Conservation (phyloP, 1,139 yeast genomes). For the Sugiyamaella pinicola region DNA sequence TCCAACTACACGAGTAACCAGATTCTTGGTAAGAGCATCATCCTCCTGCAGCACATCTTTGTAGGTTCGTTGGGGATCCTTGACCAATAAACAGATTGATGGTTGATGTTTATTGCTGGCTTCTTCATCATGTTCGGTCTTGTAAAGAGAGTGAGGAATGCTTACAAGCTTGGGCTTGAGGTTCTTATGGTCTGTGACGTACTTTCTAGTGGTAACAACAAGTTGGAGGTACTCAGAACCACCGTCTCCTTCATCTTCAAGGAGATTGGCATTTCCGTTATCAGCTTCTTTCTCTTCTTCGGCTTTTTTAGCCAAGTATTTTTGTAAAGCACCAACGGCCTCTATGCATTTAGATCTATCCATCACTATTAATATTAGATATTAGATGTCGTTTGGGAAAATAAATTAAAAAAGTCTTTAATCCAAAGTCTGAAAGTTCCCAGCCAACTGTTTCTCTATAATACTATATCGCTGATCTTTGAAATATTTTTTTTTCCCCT, state of each 20-base stretch:
- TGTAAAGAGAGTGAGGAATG: conserved; percentile 53
- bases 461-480: background rate
- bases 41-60: conserved; percentile 65
- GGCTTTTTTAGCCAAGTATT: conserved; percentile 35
- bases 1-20: conserved; percentile 45
- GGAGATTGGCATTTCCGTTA: conserved; percentile 42
- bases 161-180: conserved; percentile 71
- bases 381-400: conserved; percentile 5
- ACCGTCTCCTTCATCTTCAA: conserved; percentile 51
- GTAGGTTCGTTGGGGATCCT: conserved; percentile 65
- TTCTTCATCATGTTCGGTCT: conserved; percentile 44
- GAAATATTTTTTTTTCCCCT: conserved; percentile 13
- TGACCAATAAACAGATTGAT: conserved; percentile 67
- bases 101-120: conserved; percentile 40
- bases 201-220: conserved; percentile 69
- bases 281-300: conserved; percentile 15
- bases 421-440: conserved; percentile 18
- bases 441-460: background rate
- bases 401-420: conserved; percentile 13
- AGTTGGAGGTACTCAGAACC: conserved; percentile 42
- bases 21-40: conserved; percentile 43
- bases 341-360: conserved; percentile 33
- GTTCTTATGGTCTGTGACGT: conserved; percentile 59
- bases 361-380: conserved; percentile 17
- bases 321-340: conserved; percentile 44